Evolutionary conservation across 768 basidiomycete species (phyloP).

Genomic region (Amanita jacksonii): DNA sequence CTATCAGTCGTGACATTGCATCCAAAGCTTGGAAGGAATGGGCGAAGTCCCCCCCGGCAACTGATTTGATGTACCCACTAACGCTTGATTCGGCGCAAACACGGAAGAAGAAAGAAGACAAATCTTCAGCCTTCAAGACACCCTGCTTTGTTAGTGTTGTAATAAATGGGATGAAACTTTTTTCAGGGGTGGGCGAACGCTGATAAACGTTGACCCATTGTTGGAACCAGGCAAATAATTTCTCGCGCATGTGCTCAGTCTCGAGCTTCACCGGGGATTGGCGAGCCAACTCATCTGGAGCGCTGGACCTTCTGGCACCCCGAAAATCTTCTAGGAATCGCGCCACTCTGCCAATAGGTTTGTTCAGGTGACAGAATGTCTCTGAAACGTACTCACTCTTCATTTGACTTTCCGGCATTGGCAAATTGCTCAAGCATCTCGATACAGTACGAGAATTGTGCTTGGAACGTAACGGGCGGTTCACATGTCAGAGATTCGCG

Average conservation of each 20-base stretch:
- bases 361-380: constrained; percentile 8
- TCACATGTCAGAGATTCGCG: constrained; percentile 80
- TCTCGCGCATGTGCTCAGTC: constrained; percentile 66
- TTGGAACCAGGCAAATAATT: constrained; percentile 73
- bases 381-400: constrained; percentile 53
- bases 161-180: constrained; percentile 93
- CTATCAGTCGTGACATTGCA: constrained; percentile 89
- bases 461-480: constrained; percentile 70
- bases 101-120: constrained; percentile 97
- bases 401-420: constrained; percentile 70
- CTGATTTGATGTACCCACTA: constrained; percentile 73
- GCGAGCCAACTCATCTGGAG: constrained; percentile 29
- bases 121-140: constrained; percentile 90
- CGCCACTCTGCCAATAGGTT: constrained; percentile 38
- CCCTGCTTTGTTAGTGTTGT: constrained; percentile 96
- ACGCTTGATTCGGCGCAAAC: constrained; percentile 95
- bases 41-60: constrained; percentile 61
- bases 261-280: constrained; percentile 55
- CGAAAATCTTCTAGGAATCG: constrained; percentile 76
- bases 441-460: constrained; percentile 69
- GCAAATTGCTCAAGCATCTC: constrained; percentile 72
- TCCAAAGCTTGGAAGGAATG: constrained; percentile 89
- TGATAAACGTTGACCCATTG: constrained; percentile 97
- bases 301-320: constrained; percentile 46
- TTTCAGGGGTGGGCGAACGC: constrained; percentile 83